These are phyloP conservation scores for Aurinia saxatilis DNA, from an alignment of 345 rosid species.

Conservation along the genomic window DNA sequence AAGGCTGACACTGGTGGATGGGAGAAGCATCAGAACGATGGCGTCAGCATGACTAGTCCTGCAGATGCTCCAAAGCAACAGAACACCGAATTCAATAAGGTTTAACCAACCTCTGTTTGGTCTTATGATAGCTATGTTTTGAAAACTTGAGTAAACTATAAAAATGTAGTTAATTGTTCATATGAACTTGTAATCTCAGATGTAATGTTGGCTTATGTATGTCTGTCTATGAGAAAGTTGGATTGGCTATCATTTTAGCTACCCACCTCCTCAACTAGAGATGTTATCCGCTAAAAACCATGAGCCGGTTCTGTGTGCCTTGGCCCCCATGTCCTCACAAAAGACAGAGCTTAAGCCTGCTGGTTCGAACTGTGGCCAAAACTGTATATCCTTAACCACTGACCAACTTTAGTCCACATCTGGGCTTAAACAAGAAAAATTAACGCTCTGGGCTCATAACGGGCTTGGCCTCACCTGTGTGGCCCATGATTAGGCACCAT, in stretches of 20 bases:
- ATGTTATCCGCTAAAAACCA: no score
- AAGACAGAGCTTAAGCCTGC: no score
- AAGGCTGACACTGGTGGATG: constrained; percentile 96
- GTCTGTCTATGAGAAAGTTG: background rate
- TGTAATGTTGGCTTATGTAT: constrained; percentile 17
- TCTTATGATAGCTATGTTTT: constrained; percentile 6
- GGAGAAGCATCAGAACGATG: constrained; percentile 84
- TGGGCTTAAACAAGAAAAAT: background rate
- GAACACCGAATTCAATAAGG: constrained; percentile 43
- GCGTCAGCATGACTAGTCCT: constrained; percentile 30
- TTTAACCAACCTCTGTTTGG: constrained; percentile 11
- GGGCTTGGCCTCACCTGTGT: background rate
- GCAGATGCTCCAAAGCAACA: constrained; percentile 40
- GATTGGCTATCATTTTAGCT: background rate
- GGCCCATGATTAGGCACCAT: background rate
- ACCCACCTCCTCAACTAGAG: no score
- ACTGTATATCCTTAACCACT: no score
- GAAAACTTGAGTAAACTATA: constrained; percentile 9
- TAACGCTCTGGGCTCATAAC: background rate
- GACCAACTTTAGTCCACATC: background rate
- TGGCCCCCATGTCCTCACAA: no score
- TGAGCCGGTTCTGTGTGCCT: no score
- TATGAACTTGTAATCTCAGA: constrained; percentile 11
- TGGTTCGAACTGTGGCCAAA: no score
- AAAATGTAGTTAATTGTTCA: constrained; percentile 13